Conservation (phyloP, 345 rosid genomes). For the Linum trigynum region DNA sequence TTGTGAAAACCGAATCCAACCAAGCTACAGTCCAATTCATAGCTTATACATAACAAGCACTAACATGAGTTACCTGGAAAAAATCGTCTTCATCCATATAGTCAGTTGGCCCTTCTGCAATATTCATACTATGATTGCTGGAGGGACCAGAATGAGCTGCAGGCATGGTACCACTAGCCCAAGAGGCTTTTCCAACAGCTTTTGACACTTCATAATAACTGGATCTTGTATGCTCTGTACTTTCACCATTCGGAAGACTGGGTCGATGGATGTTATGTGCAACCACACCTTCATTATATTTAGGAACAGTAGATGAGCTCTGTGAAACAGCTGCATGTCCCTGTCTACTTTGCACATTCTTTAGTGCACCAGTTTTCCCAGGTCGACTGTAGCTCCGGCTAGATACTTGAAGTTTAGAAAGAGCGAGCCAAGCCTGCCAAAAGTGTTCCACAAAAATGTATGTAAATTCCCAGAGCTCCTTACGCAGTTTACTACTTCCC, state of each 20-base stretch:
- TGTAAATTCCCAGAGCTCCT: conserved; percentile 11
- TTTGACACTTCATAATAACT: conserved; percentile 23
- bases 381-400: conserved; percentile 54
- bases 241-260: conserved; percentile 16
- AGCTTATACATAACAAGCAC: background rate
- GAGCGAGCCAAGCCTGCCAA: conserved; percentile 81
- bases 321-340: conserved; percentile 29
- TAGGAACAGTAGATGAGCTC: conserved; percentile 23
- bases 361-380: conserved; percentile 49
- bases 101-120: conserved; percentile 36
- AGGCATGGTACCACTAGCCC: conserved; percentile 16
- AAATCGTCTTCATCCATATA: conserved; percentile 79
- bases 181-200: conserved; percentile 24
- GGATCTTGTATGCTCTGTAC: conserved; percentile 27
- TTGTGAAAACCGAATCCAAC: background rate
- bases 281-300: conserved; percentile 17
- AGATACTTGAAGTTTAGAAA: conserved; percentile 57
- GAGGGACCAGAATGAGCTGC: conserved; percentile 24
- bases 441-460: conserved; percentile 8
- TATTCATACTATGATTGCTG: conserved; percentile 22
- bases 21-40: conserved; percentile 3
- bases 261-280: conserved; percentile 24
- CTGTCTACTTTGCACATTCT: conserved; percentile 27
- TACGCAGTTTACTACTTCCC: background rate
- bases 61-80: conserved; percentile 46